phyloP scores from a whole-genome alignment of 345 rosid genomes.

The sweet orange (Citrus sinensis) region DNA sequence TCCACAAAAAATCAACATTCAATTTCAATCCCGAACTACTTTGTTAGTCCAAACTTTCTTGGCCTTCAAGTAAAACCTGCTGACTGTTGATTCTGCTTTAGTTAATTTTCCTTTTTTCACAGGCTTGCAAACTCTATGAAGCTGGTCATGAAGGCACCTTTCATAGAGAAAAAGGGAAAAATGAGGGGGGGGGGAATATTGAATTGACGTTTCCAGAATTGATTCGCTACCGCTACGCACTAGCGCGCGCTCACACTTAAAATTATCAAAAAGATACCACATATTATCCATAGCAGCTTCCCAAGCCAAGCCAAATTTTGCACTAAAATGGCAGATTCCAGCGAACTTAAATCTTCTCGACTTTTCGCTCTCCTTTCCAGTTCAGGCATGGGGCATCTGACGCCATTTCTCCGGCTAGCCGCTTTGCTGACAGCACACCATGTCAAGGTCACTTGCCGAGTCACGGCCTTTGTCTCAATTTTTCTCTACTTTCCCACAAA shows the following conservation, averaged over 20 bases:
- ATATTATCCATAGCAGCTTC: not conserved
- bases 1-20: too few species aligned
- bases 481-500: slow-evolving; percentile 25
- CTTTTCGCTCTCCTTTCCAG: slow-evolving; percentile 37
- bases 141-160: not conserved
- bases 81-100: not conserved
- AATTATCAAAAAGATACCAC: not conserved
- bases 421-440: slow-evolving; percentile 13
- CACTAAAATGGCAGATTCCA: not conserved
- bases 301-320: not conserved
- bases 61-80: not conserved
- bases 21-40: too few species aligned
- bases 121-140: not conserved
- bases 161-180: not conserved
- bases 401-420: slow-evolving; percentile 37
- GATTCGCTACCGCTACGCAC: not conserved
- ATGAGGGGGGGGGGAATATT: not conserved
- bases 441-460: slow-evolving; percentile 26
- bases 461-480: slow-evolving; percentile 19
- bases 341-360: not conserved
- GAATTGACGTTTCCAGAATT: not conserved
- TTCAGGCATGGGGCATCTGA: slow-evolving; percentile 49
- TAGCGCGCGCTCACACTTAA: not conserved
- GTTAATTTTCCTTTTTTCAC: not conserved
- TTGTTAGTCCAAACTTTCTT: not conserved